These are phyloP conservation scores for Plasmodium knowlesi DNA, from an alignment of 169 alveolate species.

Conservation along the genomic window DNA sequence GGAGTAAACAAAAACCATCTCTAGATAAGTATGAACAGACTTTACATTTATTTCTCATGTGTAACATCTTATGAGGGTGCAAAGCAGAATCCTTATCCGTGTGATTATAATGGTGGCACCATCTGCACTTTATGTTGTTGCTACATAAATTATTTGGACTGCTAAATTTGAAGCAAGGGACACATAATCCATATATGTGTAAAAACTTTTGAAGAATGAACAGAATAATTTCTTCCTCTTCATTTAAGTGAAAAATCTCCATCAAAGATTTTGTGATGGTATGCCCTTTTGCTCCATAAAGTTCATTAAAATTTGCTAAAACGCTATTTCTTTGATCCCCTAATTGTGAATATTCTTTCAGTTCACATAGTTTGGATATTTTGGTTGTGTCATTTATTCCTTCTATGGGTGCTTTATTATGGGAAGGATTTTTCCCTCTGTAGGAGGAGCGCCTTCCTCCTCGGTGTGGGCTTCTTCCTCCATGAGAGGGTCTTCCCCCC, in stretches of 20 bases:
- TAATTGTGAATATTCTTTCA: conserved; percentile 24
- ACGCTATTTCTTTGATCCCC: conserved; percentile 26
- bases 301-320: conserved; percentile 3
- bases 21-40: conserved; percentile 19
- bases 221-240: conserved; percentile 13
- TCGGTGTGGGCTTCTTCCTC: neutral
- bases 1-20: conserved; percentile 6
- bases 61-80: conserved; percentile 30
- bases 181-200: conserved; percentile 36
- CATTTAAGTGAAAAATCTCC: conserved; percentile 5
- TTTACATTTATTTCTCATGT: conserved; percentile 33
- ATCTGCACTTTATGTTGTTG: conserved; percentile 1
- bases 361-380: conserved; percentile 17
- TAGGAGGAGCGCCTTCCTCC: neutral
- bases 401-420: neutral
- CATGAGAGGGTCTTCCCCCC: neutral
- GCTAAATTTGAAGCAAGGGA: conserved; percentile 39
- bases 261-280: conserved; percentile 18
- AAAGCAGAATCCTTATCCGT: neutral
- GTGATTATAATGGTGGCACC: conserved; percentile 53
- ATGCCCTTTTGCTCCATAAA: conserved; percentile 32
- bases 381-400: neutral
- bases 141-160: neutral
- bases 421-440: neutral
- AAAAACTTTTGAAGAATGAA: conserved; percentile 11